Evolutionary conservation across 1,284 basidiomycete species (phyloP).

Genomic region (Fomitopsis palustris): DNA sequence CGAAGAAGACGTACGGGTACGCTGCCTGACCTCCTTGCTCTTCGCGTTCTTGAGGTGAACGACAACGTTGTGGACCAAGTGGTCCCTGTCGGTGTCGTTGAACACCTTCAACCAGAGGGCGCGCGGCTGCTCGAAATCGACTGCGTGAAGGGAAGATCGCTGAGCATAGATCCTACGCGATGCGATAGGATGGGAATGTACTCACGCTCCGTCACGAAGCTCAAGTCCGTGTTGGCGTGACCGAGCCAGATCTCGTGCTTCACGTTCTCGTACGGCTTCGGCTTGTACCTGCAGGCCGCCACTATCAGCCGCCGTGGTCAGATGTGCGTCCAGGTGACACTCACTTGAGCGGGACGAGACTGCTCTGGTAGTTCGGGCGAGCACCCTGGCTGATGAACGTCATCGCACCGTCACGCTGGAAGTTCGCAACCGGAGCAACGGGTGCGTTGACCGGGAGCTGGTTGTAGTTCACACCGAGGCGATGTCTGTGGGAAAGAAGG

Average conservation of each 20-base stretch:
- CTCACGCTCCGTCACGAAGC: constrained; percentile 76
- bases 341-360: constrained; percentile 61
- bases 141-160: constrained; percentile 29
- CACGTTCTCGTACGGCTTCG: constrained; percentile 36
- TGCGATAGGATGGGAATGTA: constrained; percentile 12
- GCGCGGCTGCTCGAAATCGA: constrained; percentile 92
- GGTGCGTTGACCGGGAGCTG: constrained; percentile 91
- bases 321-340: neutral
- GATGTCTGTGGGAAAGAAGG: constrained; percentile 47
- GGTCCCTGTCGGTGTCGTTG: constrained; percentile 61
- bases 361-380: constrained; percentile 85
- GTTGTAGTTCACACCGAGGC: constrained; percentile 83
- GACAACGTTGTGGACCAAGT: constrained; percentile 76
- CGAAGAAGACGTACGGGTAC: constrained; percentile 54
- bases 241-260: constrained; percentile 78
- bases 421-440: constrained; percentile 72
- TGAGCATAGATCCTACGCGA: constrained; percentile 8
- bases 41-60: constrained; percentile 71
- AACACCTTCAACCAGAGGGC: constrained; percentile 79
- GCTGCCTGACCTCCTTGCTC: constrained; percentile 59
- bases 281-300: constrained; percentile 25
- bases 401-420: constrained; percentile 78
- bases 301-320: neutral
- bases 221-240: constrained; percentile 70
- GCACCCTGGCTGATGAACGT: constrained; percentile 77